These are phyloP conservation scores for Yamadazyma dushanensis DNA, from an alignment of 1,139 yeast species.

Conservation along the genomic window DNA sequence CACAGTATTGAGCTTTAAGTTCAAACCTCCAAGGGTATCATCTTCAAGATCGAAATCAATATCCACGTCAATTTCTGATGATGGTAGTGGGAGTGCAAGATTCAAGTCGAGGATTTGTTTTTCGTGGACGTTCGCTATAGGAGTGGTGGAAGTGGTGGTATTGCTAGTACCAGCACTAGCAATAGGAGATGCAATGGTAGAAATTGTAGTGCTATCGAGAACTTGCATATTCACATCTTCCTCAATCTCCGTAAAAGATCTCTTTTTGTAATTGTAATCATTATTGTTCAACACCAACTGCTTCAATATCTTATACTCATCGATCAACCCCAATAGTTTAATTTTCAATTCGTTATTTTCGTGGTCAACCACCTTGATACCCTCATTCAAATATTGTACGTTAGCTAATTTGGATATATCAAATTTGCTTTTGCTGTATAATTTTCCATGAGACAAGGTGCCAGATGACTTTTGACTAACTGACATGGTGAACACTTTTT, in stretches of 20 bases:
- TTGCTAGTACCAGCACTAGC: neutral
- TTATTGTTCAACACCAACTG: slow-evolving; percentile 24
- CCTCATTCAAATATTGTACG: slow-evolving; percentile 12
- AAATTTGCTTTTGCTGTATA: slow-evolving; percentile 1
- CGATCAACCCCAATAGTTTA: slow-evolving; percentile 37
- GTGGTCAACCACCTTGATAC: slow-evolving; percentile 29
- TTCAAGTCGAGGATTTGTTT: neutral
- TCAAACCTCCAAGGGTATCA: neutral
- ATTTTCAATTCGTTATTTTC: slow-evolving; percentile 41
- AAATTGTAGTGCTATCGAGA: neutral
- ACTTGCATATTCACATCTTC: slow-evolving; percentile 1
- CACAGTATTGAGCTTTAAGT: neutral
- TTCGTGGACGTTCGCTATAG: neutral
- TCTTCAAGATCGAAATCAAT: neutral
- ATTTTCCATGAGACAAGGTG: neutral
- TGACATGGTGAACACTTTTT: neutral
- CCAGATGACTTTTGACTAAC: slow-evolving; percentile 1
- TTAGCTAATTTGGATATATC: slow-evolving; percentile 3
- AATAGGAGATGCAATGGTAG: slow-evolving; percentile 2
- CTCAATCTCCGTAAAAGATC: slow-evolving; percentile 30
- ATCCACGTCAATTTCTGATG: neutral
- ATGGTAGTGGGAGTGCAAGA: neutral
- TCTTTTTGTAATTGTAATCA: slow-evolving; percentile 20
- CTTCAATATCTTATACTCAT: slow-evolving; percentile 43
- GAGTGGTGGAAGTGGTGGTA: slow-evolving; percentile 1